phyloP scores from a whole-genome alignment of 75 land plant genomes.

The Cupressus sempervirens region DNA sequence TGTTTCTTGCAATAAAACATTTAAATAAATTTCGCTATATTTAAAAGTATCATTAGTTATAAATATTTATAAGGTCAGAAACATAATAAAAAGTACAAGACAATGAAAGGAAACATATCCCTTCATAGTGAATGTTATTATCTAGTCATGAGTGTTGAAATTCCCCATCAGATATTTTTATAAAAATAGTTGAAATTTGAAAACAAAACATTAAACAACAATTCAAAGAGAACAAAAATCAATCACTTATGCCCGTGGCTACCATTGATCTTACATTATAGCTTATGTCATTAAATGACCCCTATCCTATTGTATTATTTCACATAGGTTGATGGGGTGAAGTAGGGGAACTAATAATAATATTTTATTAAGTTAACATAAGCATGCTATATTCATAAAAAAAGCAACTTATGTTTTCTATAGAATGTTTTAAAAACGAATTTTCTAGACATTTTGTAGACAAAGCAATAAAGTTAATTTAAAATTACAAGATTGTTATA shows the following conservation, averaged over 20 bases:
- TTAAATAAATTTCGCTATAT: neutral
- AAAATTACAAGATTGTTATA: too few species aligned
- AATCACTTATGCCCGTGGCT: neutral
- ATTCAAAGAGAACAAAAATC: neutral
- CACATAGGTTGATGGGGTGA: too few species aligned
- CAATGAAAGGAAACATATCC: neutral
- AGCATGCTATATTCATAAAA: too few species aligned
- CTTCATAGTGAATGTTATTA: neutral
- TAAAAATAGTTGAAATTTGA: neutral
- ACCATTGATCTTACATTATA: neutral
- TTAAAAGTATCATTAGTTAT: neutral
- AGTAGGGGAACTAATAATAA: too few species aligned
- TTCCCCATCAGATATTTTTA: neutral
- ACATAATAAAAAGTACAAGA: neutral
- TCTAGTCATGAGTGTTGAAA: neutral
- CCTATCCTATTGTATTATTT: too few species aligned
- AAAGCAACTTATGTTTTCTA: too few species aligned
- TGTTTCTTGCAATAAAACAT: neutral
- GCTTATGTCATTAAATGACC: neutral
- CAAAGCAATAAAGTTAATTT: too few species aligned
- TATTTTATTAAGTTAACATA: too few species aligned
- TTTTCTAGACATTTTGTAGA: too few species aligned
- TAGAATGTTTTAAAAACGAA: too few species aligned
- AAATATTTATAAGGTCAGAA: neutral
- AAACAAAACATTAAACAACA: neutral